These are phyloP conservation scores for Spinacia oleracea DNA, from an alignment of 179 eudicot species.

Conservation along the genomic window DNA sequence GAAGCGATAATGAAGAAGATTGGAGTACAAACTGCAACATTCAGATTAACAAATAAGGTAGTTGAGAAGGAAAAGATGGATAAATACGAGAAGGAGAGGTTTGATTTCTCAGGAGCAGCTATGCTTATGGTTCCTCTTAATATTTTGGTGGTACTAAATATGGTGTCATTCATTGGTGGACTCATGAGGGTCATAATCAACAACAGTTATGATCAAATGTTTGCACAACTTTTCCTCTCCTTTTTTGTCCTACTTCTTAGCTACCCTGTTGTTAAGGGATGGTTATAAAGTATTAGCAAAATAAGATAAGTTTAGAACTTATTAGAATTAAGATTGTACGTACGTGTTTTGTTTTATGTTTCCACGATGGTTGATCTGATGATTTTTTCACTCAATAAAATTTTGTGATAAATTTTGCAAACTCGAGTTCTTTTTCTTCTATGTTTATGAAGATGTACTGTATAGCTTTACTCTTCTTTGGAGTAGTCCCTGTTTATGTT, in stretches of 20 bases:
- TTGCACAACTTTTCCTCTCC: constrained; percentile 24
- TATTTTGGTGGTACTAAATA: constrained; percentile 21
- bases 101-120: constrained; percentile 25
- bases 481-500: no score
- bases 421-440: no score
- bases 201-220: constrained; percentile 22
- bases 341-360: no score
- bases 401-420: no score
- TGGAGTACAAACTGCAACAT: constrained; percentile 25
- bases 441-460: no score
- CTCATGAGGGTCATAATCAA: constrained; percentile 15
- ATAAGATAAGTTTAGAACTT: no score
- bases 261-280: constrained; percentile 22
- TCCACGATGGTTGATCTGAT: no score
- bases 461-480: no score
- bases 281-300: no score
- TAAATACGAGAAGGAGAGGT: constrained; percentile 29
- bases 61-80: constrained; percentile 31
- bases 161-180: constrained; percentile 23
- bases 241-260: constrained; percentile 22
- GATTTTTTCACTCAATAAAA: no score
- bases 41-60: constrained; percentile 17
- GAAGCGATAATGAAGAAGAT: constrained; percentile 25
- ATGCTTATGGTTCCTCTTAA: constrained; percentile 33
- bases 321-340: no score